phyloP scores from a whole-genome alignment of 1,139 yeast genomes.

The Pichia sp. region DNA sequence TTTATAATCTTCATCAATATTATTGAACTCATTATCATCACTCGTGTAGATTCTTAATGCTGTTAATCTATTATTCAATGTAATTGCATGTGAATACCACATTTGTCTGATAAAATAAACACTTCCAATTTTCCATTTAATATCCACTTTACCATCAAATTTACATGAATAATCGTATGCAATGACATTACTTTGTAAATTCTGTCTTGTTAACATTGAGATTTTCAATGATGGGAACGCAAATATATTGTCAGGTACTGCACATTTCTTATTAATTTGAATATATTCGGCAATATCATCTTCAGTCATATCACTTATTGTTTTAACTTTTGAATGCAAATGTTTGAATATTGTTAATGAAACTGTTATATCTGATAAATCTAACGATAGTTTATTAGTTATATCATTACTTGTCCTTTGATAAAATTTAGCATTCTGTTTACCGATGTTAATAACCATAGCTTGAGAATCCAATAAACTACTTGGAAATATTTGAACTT shows the following conservation, averaged over 20 bases:
- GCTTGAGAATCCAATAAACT: slow-evolving; percentile 71
- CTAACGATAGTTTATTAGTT: slow-evolving; percentile 40
- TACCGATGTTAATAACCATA: slow-evolving; percentile 54
- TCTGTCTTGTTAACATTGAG: slow-evolving; percentile 70
- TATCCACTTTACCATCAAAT: slow-evolving; percentile 85
- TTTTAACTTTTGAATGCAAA: slow-evolving; percentile 40
- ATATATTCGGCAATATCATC: not conserved
- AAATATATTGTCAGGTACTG: slow-evolving; percentile 75
- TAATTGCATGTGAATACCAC: slow-evolving; percentile 72
- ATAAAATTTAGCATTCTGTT: slow-evolving; percentile 53
- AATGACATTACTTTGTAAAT: slow-evolving; percentile 40
- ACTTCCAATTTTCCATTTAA: slow-evolving; percentile 90
- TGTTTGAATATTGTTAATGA: slow-evolving; percentile 52
- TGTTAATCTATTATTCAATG: slow-evolving; percentile 43
- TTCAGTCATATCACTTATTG: slow-evolving; percentile 16
- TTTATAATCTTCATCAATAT: slow-evolving; percentile 24
- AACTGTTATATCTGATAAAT: slow-evolving; percentile 55
- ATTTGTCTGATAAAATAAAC: slow-evolving; percentile 87
- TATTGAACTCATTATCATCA: slow-evolving; percentile 33
- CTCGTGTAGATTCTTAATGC: slow-evolving; percentile 31
- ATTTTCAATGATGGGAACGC: slow-evolving; percentile 71
- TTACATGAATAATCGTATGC: slow-evolving; percentile 62
- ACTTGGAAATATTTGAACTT: slow-evolving; percentile 69
- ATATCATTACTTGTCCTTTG: slow-evolving; percentile 40
- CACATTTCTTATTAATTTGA: slow-evolving; percentile 44